These are phyloP conservation scores for Aspergillus tanneri DNA, from an alignment of 2,329 filamentous ascomycete genomes.

Conservation along the genomic window DNA sequence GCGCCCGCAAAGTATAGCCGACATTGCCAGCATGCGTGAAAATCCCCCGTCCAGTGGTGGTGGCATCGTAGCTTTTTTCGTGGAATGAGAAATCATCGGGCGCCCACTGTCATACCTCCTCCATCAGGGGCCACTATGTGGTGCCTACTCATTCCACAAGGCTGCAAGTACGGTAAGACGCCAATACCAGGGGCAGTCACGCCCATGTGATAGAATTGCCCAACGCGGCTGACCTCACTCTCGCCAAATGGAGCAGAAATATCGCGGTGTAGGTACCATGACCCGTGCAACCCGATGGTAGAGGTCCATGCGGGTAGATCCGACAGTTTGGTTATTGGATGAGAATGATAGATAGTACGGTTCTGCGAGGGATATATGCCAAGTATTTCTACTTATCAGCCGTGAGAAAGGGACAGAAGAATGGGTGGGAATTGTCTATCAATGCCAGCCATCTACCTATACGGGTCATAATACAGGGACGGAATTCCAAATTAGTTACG, in stretches of 20 bases:
- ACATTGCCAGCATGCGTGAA: too few relatives aligned
- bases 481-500: too few relatives aligned
- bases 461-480: too few relatives aligned
- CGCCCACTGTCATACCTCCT: background rate
- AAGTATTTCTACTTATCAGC: background rate
- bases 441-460: too few relatives aligned
- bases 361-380: constrained; percentile 4
- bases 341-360: background rate
- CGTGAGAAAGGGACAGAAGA: too few relatives aligned
- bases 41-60: too few relatives aligned
- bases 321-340: constrained; percentile 21
- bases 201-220: background rate
- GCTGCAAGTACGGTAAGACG: background rate
- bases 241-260: too few relatives aligned
- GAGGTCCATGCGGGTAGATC: constrained; percentile 14
- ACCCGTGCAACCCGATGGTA: background rate
- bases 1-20: too few relatives aligned
- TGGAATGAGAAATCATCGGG: background rate
- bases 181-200: background rate
- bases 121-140: background rate
- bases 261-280: too few relatives aligned
- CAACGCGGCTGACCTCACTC: background rate
- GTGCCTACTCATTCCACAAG: background rate
- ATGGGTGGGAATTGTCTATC: too few relatives aligned
- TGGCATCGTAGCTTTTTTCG: too few relatives aligned